These are phyloP conservation scores for Cordyceps cateniannulata DNA, from an alignment of 2,329 filamentous ascomycete species.

Conservation along the genomic window DNA sequence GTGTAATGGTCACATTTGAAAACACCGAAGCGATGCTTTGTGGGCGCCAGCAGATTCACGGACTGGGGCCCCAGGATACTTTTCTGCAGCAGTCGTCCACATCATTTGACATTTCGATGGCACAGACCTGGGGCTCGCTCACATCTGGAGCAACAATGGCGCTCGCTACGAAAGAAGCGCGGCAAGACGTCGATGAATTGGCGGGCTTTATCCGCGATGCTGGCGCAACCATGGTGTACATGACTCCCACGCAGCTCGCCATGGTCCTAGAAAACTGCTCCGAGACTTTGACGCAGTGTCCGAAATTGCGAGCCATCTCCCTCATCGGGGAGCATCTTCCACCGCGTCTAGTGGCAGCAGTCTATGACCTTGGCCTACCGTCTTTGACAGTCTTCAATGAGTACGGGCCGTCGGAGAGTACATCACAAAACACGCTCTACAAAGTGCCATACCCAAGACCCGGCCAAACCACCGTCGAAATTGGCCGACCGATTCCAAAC, in stretches of 20 bases:
- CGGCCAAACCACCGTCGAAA: not conserved
- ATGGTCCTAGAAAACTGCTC: slow-evolving; percentile 2
- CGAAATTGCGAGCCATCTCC: not conserved
- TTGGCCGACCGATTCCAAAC: not conserved
- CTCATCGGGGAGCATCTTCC: slow-evolving; percentile 1
- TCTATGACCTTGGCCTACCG: not conserved
- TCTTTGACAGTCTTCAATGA: not conserved
- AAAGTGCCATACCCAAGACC: not conserved
- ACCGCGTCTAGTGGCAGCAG: not conserved
- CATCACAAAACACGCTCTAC: slow-evolving; percentile 1
- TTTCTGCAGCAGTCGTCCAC: not conserved
- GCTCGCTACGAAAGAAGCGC: not conserved
- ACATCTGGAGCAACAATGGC: not conserved
- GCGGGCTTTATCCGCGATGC: not conserved
- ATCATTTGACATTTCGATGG: not conserved
- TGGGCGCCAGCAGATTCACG: not conserved
- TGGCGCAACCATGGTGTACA: slow-evolving; percentile 1
- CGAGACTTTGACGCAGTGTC: not conserved
- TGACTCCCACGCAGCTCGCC: slow-evolving; percentile 3
- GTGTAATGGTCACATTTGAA: slow-evolving; percentile 1
- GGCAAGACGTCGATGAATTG: not conserved
- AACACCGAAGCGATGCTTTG: slow-evolving; percentile 5
- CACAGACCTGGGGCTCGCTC: not conserved
- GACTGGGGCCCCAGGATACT: not conserved
- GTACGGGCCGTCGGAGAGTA: slow-evolving; percentile 2